Conservation (phyloP, 2,329 filamentous ascomycete genomes). For the Fusarium albosuccineum region DNA sequence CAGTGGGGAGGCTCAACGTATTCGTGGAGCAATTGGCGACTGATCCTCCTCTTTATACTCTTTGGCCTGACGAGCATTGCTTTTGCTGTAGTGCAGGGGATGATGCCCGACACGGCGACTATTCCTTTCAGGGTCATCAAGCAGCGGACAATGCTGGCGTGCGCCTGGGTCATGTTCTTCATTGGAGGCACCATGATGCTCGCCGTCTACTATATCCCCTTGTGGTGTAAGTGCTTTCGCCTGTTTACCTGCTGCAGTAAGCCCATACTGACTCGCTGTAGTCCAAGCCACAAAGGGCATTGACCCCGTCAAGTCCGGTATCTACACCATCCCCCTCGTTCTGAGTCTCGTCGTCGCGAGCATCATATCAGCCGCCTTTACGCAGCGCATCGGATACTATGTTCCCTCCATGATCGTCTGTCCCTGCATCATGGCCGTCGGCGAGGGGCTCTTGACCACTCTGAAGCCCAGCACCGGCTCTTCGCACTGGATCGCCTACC, state of each 20-base stretch:
- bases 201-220: conserved; percentile 65
- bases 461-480: conserved; percentile 61
- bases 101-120: conserved; percentile 68
- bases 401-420: conserved; percentile 67
- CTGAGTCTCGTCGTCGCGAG: conserved; percentile 67
- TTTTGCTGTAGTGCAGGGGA: conserved; percentile 66
- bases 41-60: conserved; percentile 66
- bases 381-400: conserved; percentile 70
- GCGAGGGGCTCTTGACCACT: conserved; percentile 70
- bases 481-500: conserved; percentile 70
- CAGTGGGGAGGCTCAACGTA: conserved; percentile 72
- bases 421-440: conserved; percentile 63
- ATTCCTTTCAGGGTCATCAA: conserved; percentile 67
- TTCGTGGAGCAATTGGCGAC: conserved; percentile 64
- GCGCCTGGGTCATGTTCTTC: conserved; percentile 61
- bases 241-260: not conserved
- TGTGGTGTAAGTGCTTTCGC: conserved; percentile 63
- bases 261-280: conserved; percentile 43
- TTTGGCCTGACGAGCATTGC: conserved; percentile 60
- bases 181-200: conserved; percentile 66
- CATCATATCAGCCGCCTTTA: conserved; percentile 61
- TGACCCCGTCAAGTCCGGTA: conserved; percentile 66
- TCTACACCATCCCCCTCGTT: conserved; percentile 69
- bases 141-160: conserved; percentile 67
- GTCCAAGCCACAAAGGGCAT: conserved; percentile 69